These are phyloP conservation scores for Acacia confusa DNA, from an alignment of 306 rosid genomes.

Conservation along the genomic window DNA sequence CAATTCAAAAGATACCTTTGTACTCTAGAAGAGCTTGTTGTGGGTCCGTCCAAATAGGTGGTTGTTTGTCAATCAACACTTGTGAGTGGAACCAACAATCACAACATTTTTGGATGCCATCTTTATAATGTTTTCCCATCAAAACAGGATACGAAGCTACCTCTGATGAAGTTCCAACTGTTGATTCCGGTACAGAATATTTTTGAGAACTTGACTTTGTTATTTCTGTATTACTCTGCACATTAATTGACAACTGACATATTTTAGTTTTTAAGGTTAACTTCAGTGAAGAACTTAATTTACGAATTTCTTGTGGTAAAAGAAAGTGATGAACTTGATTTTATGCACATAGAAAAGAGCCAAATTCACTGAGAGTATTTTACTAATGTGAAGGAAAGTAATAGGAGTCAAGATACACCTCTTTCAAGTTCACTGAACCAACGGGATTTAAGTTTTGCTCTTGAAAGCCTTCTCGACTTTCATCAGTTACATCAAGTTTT, in stretches of 20 bases:
- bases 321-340: background rate
- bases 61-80: background rate
- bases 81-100: background rate
- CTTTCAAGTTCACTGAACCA: background rate
- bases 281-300: background rate
- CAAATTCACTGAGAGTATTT: background rate
- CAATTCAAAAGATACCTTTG: background rate
- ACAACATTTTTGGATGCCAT: background rate
- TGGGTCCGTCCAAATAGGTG: background rate
- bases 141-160: background rate
- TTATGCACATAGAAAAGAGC: background rate
- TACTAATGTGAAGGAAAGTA: background rate
- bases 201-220: background rate
- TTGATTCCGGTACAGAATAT: background rate
- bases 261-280: background rate
- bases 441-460: background rate
- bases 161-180: background rate
- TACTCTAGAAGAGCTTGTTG: background rate
- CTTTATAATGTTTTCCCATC: background rate
- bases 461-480: background rate
- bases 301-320: too few species aligned
- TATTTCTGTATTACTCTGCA: background rate
- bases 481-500: background rate
- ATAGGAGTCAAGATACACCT: background rate
- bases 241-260: background rate